Evolutionary conservation across 2,329 filamentous ascomycete species (phyloP), one percentile per base, ranked within the genome.

Genomic region (Botrytis aclada): DNA sequence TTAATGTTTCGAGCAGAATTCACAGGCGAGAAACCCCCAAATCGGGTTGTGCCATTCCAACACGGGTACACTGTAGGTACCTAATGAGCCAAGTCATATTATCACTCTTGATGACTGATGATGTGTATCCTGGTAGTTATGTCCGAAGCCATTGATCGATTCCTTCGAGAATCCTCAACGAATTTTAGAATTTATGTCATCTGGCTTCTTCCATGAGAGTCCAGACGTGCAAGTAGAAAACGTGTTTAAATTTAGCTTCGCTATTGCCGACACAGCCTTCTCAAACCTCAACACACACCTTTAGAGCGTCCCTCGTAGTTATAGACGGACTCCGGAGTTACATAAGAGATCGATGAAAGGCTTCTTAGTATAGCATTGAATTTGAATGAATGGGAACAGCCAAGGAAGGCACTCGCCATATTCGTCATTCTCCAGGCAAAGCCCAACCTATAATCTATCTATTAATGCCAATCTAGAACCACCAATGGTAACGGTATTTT

Each of bases 401-500:
- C 43, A 66, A 66, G 54, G 9, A 9, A 20, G 39, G 20, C 29
- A 65, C 29, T 41, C 22, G 22, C 63, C 63, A 66, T 51, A 51
- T 54, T 54, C 45, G 45, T 47, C 64, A 54, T 66, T 54, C 43
- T 47, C 12, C 37, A 37, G 41, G 2, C 25, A 20, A 39, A 47
- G 41, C 32, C 45, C 22, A 22, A 29, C 10, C n/a, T 25, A 51
- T 54, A 39, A 62, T 62, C n/a, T 51, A n/a, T 64, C 32, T 39
- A 37, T n/a, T 32, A n/a, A 66, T 34, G 32, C 32, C 43, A 37
- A 37, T 25, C 43, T 22, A 20, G 10, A 65, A 45, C 29, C 61
- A 45, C n/a, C 62, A 64, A 64, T n/a, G 63, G 29, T 34, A 65
- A 65, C 63, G 63, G 45, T 54, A 66, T 51, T 16, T 41, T 41